Evolutionary conservation across 805 yeast species (phyloP).

Genomic region (Tetrapisispora fleetii): DNA sequence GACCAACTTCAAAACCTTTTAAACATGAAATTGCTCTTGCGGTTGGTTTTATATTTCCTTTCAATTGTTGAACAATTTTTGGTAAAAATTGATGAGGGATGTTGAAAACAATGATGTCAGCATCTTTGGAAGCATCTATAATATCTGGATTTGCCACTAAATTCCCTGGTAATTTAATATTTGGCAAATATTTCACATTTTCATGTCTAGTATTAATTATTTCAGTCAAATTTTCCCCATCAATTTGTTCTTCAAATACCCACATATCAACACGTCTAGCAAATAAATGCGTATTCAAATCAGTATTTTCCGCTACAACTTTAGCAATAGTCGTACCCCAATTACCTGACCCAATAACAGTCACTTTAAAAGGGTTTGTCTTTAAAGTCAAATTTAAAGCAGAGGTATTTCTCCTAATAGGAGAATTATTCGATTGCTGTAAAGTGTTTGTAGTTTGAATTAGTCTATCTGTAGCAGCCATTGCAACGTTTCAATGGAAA

Average conservation of each 20-base stretch:
- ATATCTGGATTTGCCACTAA: slow-evolving; percentile 79
- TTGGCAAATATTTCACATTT: slow-evolving; percentile 88
- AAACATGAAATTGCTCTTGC: slow-evolving; percentile 89
- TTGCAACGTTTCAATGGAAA: not conserved
- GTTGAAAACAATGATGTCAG: slow-evolving; percentile 84
- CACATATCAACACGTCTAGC: slow-evolving; percentile 79
- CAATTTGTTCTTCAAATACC: slow-evolving; percentile 80
- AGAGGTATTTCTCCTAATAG: slow-evolving; percentile 11
- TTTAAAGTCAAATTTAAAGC: slow-evolving; percentile 6
- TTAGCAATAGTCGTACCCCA: slow-evolving; percentile 98
- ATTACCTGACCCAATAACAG: slow-evolving; percentile 92
- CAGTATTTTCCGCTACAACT: slow-evolving; percentile 81
- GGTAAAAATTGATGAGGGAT: slow-evolving; percentile 94
- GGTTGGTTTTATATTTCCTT: slow-evolving; percentile 58
- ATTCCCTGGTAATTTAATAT: slow-evolving; percentile 73
- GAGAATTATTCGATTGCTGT: slow-evolving; percentile 11
- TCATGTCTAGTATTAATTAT: slow-evolving; percentile 85
- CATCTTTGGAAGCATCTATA: slow-evolving; percentile 60
- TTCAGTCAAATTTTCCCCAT: slow-evolving; percentile 75
- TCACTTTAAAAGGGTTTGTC: slow-evolving; percentile 40
- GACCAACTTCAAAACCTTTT: slow-evolving; percentile 85
- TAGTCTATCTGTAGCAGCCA: slow-evolving; percentile 22
- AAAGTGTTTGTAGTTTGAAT: slow-evolving; percentile 18
- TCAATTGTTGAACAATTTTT: slow-evolving; percentile 62
- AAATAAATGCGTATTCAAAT: slow-evolving; percentile 61